These are phyloP conservation scores for Mycena sp. DNA, from an alignment of 1,284 basidiomycete species.

Conservation along the genomic window DNA sequence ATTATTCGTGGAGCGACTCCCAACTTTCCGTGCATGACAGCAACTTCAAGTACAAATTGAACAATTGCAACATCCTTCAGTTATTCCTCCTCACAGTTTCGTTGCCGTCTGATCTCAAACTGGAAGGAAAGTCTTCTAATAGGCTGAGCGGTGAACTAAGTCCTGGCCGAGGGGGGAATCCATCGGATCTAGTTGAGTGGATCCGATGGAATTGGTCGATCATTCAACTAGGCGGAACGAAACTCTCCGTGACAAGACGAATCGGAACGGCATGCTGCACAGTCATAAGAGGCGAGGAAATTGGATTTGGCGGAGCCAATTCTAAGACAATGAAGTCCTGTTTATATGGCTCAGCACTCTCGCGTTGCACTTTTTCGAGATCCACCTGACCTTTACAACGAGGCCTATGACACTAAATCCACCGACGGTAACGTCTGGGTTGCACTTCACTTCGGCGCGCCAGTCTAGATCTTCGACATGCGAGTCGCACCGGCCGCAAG, in stretches of 20 bases:
- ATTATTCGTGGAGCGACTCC: too few species aligned
- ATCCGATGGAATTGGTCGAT: too few species aligned
- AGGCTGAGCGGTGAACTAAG: too few species aligned
- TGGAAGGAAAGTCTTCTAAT: too few species aligned
- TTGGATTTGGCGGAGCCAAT: background rate
- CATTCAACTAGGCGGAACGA: background rate
- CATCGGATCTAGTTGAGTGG: too few species aligned
- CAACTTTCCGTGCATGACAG: too few species aligned
- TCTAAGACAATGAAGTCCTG: constrained; percentile 10
- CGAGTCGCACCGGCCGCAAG: background rate
- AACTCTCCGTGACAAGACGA: constrained; percentile 25
- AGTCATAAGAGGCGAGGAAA: constrained; percentile 2
- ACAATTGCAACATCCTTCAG: too few species aligned
- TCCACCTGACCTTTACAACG: constrained; percentile 13
- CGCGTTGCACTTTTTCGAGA: background rate
- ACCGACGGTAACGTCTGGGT: constrained; percentile 2
- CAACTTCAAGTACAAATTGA: too few species aligned
- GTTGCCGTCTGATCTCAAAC: too few species aligned
- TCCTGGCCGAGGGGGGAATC: too few species aligned
- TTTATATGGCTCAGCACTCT: background rate
- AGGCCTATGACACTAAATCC: constrained; percentile 20
- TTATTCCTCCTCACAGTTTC: too few species aligned
- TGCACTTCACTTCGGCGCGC: constrained; percentile 19
- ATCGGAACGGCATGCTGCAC: constrained; percentile 24
- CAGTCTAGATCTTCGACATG: constrained; percentile 15